These are phyloP conservation scores for Lachnellula arida DNA, from an alignment of 2,329 filamentous ascomycete species.

Conservation along the genomic window DNA sequence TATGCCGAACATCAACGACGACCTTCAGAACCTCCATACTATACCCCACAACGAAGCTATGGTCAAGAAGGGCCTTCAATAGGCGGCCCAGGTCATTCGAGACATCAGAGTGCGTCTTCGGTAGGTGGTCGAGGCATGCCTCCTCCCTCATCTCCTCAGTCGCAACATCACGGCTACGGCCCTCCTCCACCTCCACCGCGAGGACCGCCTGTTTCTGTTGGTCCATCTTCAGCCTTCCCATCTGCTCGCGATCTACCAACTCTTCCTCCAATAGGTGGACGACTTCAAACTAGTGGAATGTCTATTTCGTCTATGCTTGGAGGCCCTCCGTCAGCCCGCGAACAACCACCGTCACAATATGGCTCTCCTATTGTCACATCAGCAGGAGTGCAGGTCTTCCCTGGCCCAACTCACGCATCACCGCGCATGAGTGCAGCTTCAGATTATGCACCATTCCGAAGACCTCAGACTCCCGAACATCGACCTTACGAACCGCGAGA, in stretches of 20 bases:
- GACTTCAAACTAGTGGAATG: constrained; percentile 48
- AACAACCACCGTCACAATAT: constrained; percentile 43
- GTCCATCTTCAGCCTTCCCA: constrained; percentile 38
- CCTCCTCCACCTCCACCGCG: constrained; percentile 31
- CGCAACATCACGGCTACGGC: constrained; percentile 35
- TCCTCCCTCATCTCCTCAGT: constrained; percentile 46
- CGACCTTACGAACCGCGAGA: constrained; percentile 46
- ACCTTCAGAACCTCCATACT: constrained; percentile 32
- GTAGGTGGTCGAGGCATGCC: constrained; percentile 38
- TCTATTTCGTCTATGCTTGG: constrained; percentile 71
- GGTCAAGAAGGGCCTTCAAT: constrained; percentile 27
- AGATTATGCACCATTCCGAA: constrained; percentile 59
- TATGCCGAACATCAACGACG: constrained; percentile 31
- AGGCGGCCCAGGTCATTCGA: constrained; percentile 26
- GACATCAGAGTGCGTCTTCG: constrained; percentile 32
- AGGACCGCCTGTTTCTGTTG: constrained; percentile 38
- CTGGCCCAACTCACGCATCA: constrained; percentile 36
- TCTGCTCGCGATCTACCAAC: constrained; percentile 51
- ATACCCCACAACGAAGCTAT: constrained; percentile 27
- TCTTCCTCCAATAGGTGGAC: constrained; percentile 42
- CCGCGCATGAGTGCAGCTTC: constrained; percentile 37
- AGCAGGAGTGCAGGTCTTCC: constrained; percentile 34
- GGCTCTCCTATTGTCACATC: constrained; percentile 38
- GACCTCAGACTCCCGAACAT: constrained; percentile 71
- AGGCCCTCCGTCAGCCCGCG: constrained; percentile 42